These are phyloP conservation scores for Ustilago loliicola DNA, from an alignment of 1,284 basidiomycete species.

Conservation along the genomic window DNA sequence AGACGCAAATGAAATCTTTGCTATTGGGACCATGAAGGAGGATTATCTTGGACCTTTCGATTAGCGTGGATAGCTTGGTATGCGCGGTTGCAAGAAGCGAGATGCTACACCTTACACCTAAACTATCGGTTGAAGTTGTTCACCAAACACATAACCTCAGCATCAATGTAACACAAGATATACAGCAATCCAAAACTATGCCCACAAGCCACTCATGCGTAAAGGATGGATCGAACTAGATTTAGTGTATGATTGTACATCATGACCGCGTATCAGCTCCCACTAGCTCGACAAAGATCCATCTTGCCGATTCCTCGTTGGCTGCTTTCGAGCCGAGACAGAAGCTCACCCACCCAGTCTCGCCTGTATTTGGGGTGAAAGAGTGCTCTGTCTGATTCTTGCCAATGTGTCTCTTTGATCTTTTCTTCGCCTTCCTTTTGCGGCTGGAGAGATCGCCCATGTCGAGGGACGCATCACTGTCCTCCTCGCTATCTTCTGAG, in stretches of 20 bases:
- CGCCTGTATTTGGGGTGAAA: constrained; percentile 36
- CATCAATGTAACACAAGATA: background rate
- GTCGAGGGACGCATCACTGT: constrained; percentile 39
- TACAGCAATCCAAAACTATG: background rate
- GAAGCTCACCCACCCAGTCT: constrained; percentile 46
- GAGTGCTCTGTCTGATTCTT: constrained; percentile 46
- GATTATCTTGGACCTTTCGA: constrained; percentile 67
- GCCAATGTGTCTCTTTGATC: constrained; percentile 29
- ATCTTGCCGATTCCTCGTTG: constrained; percentile 1
- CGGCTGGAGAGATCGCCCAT: constrained; percentile 12
- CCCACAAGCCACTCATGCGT: background rate
- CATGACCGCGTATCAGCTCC: constrained; percentile 48
- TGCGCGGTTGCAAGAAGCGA: no score
- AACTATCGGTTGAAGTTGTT: no score
- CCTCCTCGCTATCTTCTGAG: constrained; percentile 19
- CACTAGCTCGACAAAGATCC: constrained; percentile 45
- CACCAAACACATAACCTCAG: background rate
- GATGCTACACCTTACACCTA: no score
- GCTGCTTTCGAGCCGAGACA: constrained; percentile 14
- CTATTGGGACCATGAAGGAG: constrained; percentile 69
- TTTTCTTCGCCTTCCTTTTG: constrained; percentile 25
- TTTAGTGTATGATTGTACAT: background rate
- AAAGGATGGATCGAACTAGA: no score
- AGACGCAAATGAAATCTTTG: constrained; percentile 90
- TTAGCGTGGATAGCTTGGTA: constrained; percentile 14